Evolutionary conservation across 352 stramenopile species (phyloP), one percentile per base, ranked within the genome.

Genomic region (Globisporangium perplexum): DNA sequence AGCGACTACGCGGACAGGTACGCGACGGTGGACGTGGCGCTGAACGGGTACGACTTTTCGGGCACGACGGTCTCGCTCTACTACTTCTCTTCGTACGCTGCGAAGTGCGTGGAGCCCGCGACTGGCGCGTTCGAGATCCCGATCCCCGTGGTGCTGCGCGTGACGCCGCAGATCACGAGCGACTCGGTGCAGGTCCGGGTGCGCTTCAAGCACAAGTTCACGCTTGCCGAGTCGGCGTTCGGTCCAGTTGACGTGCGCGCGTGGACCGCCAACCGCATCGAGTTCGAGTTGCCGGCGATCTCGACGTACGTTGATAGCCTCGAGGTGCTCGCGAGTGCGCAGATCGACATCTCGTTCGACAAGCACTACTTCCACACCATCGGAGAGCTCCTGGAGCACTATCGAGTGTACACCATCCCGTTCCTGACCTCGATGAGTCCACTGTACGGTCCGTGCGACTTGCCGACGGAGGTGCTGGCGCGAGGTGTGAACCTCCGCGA

Each of bases 31-130:
- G 77, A 88, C 22, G 66, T 90, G 1, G 79, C 79, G 0, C 50
- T 90, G 7, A 90, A 90, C 26, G 77, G 79, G 2, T 68, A 81
- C 2, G 74, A 90, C 48, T 90, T 90, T 39, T 83, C 75, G 3
- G 71, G 71, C 0, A 77, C 65, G 20, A 69, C 58, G 3, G 46
- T 82, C 24, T 49, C 59, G 31, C 26, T 90, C 11, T 69, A 81
- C 41, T 90, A 82, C 51, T 88, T 86, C 52, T 77, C 62, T 5
- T 65, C 62, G 5, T 86, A 82, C 39, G 38, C 39, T 2, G 77
- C 86, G 31, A 68, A 65, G 22, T 59, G 63, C 0, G 62, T 86
- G 0, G 72, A 86, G 22, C 79, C 79, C 11, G 47, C 61, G 2
- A 63, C 76, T 4, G 77, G 77, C 3, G 79, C 75, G 0, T 79